A percentile compares a stretch with the other conserved stretches of the same genome.
These are phyloP conservation scores for Boletus tylopilopsis DNA, from an alignment of 768 basidiomycete species.

Conservation along the genomic window DNA sequence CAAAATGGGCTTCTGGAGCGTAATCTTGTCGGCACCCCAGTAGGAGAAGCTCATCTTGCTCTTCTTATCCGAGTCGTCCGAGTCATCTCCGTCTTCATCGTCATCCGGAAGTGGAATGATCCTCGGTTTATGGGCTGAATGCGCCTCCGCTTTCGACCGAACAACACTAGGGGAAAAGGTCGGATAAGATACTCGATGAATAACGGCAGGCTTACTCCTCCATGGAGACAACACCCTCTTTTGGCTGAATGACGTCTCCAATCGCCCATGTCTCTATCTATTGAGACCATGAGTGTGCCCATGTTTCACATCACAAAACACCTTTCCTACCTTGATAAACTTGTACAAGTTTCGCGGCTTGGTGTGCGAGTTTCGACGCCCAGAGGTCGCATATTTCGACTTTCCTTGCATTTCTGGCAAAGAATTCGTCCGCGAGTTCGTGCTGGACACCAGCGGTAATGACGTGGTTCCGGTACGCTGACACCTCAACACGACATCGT, in stretches of 20 bases:
- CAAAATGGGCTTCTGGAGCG: slow-evolving; percentile 72
- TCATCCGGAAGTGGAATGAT: slow-evolving; percentile 70
- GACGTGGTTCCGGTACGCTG: slow-evolving; percentile 88
- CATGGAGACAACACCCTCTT: slow-evolving; percentile 83
- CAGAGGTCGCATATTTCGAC: slow-evolving; percentile 79
- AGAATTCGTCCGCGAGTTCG: slow-evolving; percentile 68
- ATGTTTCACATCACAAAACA: neutral
- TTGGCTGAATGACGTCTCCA: slow-evolving; percentile 68
- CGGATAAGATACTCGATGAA: slow-evolving; percentile 6
- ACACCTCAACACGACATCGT: slow-evolving; percentile 91
- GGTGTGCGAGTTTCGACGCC: slow-evolving; percentile 68
- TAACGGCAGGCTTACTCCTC: slow-evolving; percentile 64
- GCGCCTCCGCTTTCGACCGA: slow-evolving; percentile 61
- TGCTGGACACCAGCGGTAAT: slow-evolving; percentile 65
- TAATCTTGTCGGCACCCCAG: slow-evolving; percentile 90
- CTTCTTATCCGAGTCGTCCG: slow-evolving; percentile 84
- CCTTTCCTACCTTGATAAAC: slow-evolving; percentile 70
- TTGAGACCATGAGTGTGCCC: slow-evolving; percentile 6
- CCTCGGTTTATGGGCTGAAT: slow-evolving; percentile 54
- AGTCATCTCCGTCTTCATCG: slow-evolving; percentile 56
- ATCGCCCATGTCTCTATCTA: slow-evolving; percentile 89
- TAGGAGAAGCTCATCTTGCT: slow-evolving; percentile 95
- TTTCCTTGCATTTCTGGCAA: slow-evolving; percentile 82
- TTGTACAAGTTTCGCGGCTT: slow-evolving; percentile 91
- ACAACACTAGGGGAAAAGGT: slow-evolving; percentile 49